Base-by-base conservation (phyloP, 768 basidiomycete species). In the Phanerodontia chrysosporium region DNA sequence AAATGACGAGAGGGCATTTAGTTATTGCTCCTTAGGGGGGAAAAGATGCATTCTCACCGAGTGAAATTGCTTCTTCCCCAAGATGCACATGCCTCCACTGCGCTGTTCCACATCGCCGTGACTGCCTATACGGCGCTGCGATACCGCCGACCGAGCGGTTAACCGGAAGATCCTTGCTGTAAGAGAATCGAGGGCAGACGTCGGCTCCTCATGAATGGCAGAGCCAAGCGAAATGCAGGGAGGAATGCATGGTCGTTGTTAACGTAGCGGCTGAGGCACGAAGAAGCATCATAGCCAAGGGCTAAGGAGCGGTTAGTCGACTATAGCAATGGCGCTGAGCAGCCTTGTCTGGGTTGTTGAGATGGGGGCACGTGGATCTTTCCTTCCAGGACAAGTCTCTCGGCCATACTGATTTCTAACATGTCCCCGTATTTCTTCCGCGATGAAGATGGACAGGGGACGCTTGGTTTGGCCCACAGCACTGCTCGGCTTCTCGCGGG, bases 401-500 rank as follows among this genome's bases (percentile, higher is more conserved):
- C 52, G 52, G 52, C 52, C 24, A 39, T 25, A 36, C 35, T 53
- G 32, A 53, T 53, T 53, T 53, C 52, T 53, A 36, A 35, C n/a
- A 14, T 10, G 52, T 13, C 42, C 30, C 52, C 52, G 52, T 39
- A 24, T 42, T 36, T 42, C 35, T 53, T 53, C 52, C 36, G 52
- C 24, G 28, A 22, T 18, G 52, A 24, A 9, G 36, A 22, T 24
- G n/a, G 35, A 36, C 14, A 25, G 30, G 49, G 52, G 32, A 53
- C 14, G 30, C 6, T n/a, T 32, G 9, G 42, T 22, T 13, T 10
- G 24, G 42, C 35, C n/a, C 16, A 7, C 16, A 35, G 25, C 22
- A 24, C n/a, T 36, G n/a, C 30, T 13, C 52, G 52, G 52, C 52
- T 53, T 53, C 24, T 53, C 25, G 52, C 52, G 52, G 42, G 35